Evolutionary conservation across 306 rosid genomes (phyloP).

Genomic region (Cicer cuneatum): DNA sequence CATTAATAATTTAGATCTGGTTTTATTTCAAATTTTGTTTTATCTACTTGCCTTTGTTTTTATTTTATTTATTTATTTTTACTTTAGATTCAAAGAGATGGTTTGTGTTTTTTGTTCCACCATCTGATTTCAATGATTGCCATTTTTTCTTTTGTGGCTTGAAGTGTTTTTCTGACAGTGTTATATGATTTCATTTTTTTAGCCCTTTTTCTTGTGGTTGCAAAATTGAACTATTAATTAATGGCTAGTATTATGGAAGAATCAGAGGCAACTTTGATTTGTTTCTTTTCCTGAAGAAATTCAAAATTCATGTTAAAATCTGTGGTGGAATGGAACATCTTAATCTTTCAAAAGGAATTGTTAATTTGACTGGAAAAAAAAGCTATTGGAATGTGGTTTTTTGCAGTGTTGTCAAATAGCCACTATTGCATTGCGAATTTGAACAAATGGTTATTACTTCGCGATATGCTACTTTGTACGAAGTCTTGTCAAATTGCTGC

Average conservation of each 20-base stretch:
- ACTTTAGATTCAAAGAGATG: constrained; percentile 11
- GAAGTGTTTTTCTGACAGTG: constrained; percentile 13
- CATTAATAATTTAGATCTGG: constrained; percentile 51
- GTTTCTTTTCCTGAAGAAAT: constrained; percentile 12
- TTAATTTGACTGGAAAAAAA: constrained; percentile 21
- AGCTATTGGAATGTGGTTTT: constrained; percentile 3
- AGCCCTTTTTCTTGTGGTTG: background rate
- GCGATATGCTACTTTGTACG: too few relatives aligned
- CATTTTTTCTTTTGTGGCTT: too few relatives aligned
- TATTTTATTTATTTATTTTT: background rate
- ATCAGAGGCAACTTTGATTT: background rate
- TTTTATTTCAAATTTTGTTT: constrained; percentile 15
- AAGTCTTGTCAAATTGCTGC: too few relatives aligned
- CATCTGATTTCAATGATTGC: constrained; percentile 19
- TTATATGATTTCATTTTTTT: background rate
- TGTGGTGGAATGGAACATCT: constrained; percentile 5
- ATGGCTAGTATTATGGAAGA: constrained; percentile 15
- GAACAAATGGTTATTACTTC: too few relatives aligned
- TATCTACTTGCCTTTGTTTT: background rate
- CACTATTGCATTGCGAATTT: too few relatives aligned
- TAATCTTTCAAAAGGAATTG: constrained; percentile 33
- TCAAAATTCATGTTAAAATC: constrained; percentile 19
- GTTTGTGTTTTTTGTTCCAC: constrained; percentile 9
- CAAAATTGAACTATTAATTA: constrained; percentile 33
- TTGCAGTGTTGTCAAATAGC: background rate